These are phyloP conservation scores for Paecilomyces sp. DNA, from an alignment of 2,329 filamentous ascomycete genomes.

Conservation along the genomic window DNA sequence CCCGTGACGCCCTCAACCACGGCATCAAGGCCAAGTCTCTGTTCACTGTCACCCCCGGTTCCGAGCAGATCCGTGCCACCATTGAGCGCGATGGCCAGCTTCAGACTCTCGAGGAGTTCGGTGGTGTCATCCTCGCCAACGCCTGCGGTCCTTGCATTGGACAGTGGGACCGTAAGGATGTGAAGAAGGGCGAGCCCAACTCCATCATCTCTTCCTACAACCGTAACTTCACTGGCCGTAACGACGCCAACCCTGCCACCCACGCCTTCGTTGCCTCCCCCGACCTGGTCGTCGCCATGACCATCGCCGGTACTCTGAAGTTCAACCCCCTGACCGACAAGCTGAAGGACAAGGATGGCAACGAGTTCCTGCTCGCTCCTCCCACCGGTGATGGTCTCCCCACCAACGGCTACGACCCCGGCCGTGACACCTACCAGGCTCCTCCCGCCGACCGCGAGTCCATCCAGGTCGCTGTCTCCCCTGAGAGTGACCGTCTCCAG, in stretches of 20 bases:
- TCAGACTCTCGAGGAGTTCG: slow-evolving; percentile 91
- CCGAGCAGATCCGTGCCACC: slow-evolving; percentile 92
- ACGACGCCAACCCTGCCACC: slow-evolving; percentile 90
- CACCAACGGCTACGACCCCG: slow-evolving; percentile 74
- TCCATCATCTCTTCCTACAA: slow-evolving; percentile 99
- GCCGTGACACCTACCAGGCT: slow-evolving; percentile 90
- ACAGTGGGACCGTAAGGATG: slow-evolving; percentile 90
- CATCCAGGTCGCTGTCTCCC: slow-evolving; percentile 75
- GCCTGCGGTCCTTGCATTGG: slow-evolving; percentile 90
- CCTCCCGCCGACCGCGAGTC: slow-evolving; percentile 70
- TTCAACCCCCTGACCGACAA: slow-evolving; percentile 95
- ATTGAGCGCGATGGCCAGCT: slow-evolving; percentile 87
- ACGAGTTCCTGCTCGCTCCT: slow-evolving; percentile 81
- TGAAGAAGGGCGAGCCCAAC: slow-evolving; percentile 93
- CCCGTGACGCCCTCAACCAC: slow-evolving; percentile 81
- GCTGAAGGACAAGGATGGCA: slow-evolving; percentile 91
- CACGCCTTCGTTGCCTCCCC: slow-evolving; percentile 91
- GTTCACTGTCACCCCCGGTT: slow-evolving; percentile 94
- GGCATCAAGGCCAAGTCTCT: slow-evolving; percentile 88
- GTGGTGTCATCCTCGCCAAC: slow-evolving; percentile 89
- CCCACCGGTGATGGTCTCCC: slow-evolving; percentile 80
- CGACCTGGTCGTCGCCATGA: slow-evolving; percentile 80
- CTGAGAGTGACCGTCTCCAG: slow-evolving; percentile 89
- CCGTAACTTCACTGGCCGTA: slow-evolving; percentile 98
- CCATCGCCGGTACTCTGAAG: slow-evolving; percentile 73